Base-by-base conservation (phyloP, 306 rosid species). In the Senna siamea region DNA sequence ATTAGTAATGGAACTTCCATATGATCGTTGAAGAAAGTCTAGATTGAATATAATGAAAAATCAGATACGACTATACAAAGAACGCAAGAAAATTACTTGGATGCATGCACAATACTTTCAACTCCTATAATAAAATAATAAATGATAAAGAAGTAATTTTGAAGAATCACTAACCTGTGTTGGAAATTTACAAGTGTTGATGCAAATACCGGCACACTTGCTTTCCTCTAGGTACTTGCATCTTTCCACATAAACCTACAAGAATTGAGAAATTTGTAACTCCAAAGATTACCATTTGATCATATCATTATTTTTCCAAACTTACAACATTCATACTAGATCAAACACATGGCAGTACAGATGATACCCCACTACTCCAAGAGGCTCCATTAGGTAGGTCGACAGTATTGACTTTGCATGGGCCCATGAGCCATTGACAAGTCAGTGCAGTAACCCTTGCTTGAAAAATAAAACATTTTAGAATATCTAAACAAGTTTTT, bases 361-460 rank as follows among this genome's bases (percentile, higher is more conserved):
- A 78, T 69, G 60, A 75, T 81, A 93, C 97, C 94, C 98, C 98
- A 67, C 92, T 85, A 66, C 46, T 79, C 75, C 96, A 84, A 0
- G 96, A 88, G 47, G 80, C 80, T 73, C 97, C 95, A 66, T 88
- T 83, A 0, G 86, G 84, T 20, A 91, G 66, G 68, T 91, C 87
- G 5, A 94, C 83, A 23, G 88, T 91, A 75, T 94, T 91, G 40
- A 94, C 90, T 2, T 82, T 81, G 84, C 93, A 91, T 5, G 86
- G 73, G 15, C 98, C 98, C 97, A 91, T 94, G 26, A 89, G 97
- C 98, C 97, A 91, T 80, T 89, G 97, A 69, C 98, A 94, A 65
- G 93, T 85, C 67, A 94, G 67, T 37, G 89, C 93, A 48, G 97
- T 94, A 82, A 91, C 97, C 88, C 98, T 94, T 76, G 98, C 98